Evolutionary conservation across 2,329 filamentous ascomycete species (phyloP).

Genomic region (Apiospora pterosperma): DNA sequence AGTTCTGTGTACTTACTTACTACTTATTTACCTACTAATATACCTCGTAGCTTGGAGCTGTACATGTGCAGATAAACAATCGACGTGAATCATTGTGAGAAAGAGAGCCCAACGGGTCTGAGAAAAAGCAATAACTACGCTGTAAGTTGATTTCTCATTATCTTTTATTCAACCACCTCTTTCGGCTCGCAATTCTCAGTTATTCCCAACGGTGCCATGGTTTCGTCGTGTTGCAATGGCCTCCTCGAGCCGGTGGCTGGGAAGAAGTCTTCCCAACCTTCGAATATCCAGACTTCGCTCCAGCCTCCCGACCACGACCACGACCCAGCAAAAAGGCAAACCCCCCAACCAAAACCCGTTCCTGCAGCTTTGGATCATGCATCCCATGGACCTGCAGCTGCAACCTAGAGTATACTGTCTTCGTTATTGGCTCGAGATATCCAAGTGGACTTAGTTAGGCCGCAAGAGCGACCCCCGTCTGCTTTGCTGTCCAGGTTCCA

Average conservation of each 20-base stretch:
- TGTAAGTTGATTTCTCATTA: not conserved
- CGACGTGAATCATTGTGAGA: not conserved
- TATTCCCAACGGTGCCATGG: not conserved
- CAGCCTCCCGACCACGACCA: not conserved
- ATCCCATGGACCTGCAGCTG: not conserved
- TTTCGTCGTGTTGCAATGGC: not conserved
- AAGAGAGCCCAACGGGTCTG: not conserved
- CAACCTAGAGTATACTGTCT: not conserved
- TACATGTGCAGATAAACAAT: not conserved
- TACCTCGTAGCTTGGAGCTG: not conserved
- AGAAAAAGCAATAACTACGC: not conserved
- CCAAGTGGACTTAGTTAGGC: not conserved
- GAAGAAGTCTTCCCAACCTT: not conserved
- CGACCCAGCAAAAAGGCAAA: constrained; percentile 3
- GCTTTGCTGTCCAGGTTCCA: not conserved
- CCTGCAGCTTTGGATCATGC: not conserved
- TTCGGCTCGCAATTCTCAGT: not conserved
- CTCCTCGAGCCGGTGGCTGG: not conserved
- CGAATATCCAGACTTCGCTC: not conserved
- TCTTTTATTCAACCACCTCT: not conserved
- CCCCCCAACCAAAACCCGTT: not conserved
- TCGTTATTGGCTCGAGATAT: constrained; percentile 1
- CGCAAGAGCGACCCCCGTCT: not conserved
- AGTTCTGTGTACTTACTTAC: not conserved
- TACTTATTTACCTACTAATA: not conserved